Conservation (phyloP, 345 rosid species). For the Populus nigra region DNA sequence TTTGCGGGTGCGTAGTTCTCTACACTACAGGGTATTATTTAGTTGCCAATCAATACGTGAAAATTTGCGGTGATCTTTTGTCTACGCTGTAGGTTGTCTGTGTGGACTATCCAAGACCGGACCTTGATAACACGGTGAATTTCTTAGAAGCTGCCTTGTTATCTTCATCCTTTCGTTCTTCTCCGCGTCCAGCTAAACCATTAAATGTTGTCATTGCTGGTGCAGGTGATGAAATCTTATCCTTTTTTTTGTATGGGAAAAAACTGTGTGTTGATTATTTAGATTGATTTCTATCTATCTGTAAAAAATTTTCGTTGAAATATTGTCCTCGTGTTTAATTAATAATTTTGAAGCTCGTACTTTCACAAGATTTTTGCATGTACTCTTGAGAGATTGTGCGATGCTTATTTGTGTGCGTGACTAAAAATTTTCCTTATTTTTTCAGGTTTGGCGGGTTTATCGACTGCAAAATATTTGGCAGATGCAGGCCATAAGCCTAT, state of each 20-base stretch:
- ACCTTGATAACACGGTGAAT: conserved; percentile 67
- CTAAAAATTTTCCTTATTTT: conserved; percentile 7
- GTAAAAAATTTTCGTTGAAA: too few relatives aligned
- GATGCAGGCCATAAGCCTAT: conserved; percentile 92
- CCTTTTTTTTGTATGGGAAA: neutral
- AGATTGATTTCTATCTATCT: neutral
- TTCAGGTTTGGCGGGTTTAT: conserved; percentile 92
- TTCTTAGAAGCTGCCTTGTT: conserved; percentile 87
- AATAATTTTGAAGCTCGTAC: neutral
- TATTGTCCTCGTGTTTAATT: neutral
- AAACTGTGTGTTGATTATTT: neutral
- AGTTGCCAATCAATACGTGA: neutral
- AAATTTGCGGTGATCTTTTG: neutral
- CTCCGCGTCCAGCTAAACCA: conserved; percentile 67
- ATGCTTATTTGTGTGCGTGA: neutral
- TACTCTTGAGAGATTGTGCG: neutral
- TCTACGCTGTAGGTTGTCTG: conserved; percentile 57
- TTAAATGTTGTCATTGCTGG: conserved; percentile 85
- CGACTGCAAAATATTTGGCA: conserved; percentile 88
- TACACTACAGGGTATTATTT: neutral
- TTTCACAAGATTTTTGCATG: too few relatives aligned
- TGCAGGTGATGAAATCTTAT: conserved; percentile 50
- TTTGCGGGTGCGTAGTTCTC: conserved; percentile 43
- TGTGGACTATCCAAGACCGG: conserved; percentile 81
- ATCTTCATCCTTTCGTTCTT: conserved; percentile 63